Evolutionary conservation across 257 asterid genomes (phyloP).

Genomic region (Solanum paucissectum): DNA sequence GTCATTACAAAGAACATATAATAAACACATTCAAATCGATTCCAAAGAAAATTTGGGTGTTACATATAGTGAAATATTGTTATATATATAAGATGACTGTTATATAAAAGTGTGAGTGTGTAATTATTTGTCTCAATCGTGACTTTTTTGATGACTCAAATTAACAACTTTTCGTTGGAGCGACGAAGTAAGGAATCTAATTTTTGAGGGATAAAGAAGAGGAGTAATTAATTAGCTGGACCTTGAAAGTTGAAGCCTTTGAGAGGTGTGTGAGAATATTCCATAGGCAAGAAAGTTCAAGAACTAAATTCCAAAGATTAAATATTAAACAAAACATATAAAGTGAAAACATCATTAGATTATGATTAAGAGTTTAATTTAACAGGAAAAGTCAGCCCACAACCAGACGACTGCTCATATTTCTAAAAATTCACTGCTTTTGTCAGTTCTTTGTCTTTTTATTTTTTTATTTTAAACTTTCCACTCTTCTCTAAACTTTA

Average conservation of each 20-base stretch:
- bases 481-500: not conserved
- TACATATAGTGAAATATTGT: not conserved
- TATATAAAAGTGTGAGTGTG: too few relatives aligned
- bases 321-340: conserved; percentile 42
- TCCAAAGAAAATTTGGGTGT: too few relatives aligned
- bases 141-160: too few relatives aligned
- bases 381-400: conserved; percentile 82
- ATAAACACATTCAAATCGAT: not conserved
- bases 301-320: conserved; percentile 67
- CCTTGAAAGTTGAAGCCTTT: conserved; percentile 60
- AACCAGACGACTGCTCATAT: conserved; percentile 57
- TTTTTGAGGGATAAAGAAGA: not conserved
- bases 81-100: too few relatives aligned
- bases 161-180: not conserved
- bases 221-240: conserved; percentile 26
- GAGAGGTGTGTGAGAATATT: conserved; percentile 60
- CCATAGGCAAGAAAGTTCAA: conserved; percentile 53
- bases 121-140: too few relatives aligned
- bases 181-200: not conserved
- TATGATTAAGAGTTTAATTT: conserved; percentile 40
- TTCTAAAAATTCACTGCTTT: conserved; percentile 78
- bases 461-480: not conserved
- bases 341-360: conserved; percentile 65
- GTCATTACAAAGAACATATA: not conserved
- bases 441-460: conserved; percentile 36